Evolutionary conservation across 2,329 filamentous ascomycete genomes (phyloP), one percentile per base, ranked within the genome.

Genomic region (Penicillium sp.): DNA sequence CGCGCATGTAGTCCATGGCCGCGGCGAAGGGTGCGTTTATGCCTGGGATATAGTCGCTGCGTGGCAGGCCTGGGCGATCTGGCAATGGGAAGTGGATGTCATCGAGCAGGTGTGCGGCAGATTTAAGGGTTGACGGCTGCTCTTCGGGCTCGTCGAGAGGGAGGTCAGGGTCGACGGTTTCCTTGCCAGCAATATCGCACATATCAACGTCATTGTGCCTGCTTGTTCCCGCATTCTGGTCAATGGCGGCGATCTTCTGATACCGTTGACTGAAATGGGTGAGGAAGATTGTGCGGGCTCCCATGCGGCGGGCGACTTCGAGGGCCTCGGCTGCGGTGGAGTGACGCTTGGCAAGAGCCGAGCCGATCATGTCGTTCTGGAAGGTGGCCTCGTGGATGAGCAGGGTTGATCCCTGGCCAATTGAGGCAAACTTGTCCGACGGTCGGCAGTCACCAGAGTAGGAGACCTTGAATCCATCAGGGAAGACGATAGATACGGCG

Each of bases 251-350:
- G 87, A 82, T 58, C 78, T 94, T 94, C 71, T 92, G 90, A 77
- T 99, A 99, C 8, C 95, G 85, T 80, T 99, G 95, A 59, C 89
- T 93, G 79, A 99, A 99, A 76, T 99, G 95, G 8, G 95, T 99
- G 53, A 99, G 83, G 59, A 99, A 80, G 17, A 95, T 89, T 17
- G 91, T 84, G 66, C 89, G 86, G 0, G 93, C 95, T 30, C 85
- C 78, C 95, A 99, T 99, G 50, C 82, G 79, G 13, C 85, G 83
- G 1, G 90, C 94, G 3, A 98, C 85, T 49, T 82, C 84, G 3
- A 99, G 84, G 0, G 95, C 95, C 80, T 99, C 95, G 15, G 86
- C 86, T 64, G 93, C 91, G 9, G 95, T 99, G 42, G 86, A 91
- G 81, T 99, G 95, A 73, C 90, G 93, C 86, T 99, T 99, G 56